phyloP scores from a whole-genome alignment of 371 early-diverging fungal genomes.

The Mucor circinelloides region DNA sequence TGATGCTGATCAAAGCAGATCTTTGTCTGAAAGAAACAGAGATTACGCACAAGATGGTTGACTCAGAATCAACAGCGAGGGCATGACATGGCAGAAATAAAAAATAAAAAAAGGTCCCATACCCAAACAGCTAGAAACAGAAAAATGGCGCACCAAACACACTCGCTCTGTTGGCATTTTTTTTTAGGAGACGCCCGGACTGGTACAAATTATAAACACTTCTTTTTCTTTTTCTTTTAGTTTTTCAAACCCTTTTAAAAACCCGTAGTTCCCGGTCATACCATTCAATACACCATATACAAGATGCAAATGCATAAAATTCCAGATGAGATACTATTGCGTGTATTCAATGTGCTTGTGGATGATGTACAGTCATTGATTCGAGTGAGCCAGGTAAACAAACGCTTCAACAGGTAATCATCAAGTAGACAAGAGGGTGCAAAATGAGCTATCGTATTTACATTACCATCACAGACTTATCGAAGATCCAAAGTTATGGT shows the following conservation, averaged over 20 bases:
- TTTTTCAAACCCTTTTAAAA: neutral
- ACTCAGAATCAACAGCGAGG: too few relatives aligned
- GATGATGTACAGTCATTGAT: constrained; percentile 6
- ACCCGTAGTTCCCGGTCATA: constrained; percentile 5
- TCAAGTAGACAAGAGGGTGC: neutral
- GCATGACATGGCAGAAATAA: neutral
- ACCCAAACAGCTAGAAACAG: neutral
- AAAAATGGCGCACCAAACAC: too few relatives aligned
- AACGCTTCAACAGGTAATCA: constrained; percentile 4
- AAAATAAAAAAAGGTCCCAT: neutral
- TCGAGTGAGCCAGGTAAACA: neutral
- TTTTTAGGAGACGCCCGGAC: neutral
- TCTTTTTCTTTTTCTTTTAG: neutral
- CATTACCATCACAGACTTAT: constrained; percentile 10
- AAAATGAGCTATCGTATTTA: neutral
- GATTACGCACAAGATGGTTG: neutral
- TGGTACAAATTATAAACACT: neutral
- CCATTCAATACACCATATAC: neutral
- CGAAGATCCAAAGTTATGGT: constrained; percentile 33
- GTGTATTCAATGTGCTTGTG: constrained; percentile 13
- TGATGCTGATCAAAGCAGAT: too few relatives aligned
- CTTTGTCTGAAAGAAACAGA: too few relatives aligned
- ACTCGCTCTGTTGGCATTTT: too few relatives aligned
- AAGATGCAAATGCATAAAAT: constrained; percentile 26
- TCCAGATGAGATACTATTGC: constrained; percentile 33